These are phyloP conservation scores for Verticillium longisporum DNA, from an alignment of 2,329 filamentous ascomycete species.

Conservation along the genomic window DNA sequence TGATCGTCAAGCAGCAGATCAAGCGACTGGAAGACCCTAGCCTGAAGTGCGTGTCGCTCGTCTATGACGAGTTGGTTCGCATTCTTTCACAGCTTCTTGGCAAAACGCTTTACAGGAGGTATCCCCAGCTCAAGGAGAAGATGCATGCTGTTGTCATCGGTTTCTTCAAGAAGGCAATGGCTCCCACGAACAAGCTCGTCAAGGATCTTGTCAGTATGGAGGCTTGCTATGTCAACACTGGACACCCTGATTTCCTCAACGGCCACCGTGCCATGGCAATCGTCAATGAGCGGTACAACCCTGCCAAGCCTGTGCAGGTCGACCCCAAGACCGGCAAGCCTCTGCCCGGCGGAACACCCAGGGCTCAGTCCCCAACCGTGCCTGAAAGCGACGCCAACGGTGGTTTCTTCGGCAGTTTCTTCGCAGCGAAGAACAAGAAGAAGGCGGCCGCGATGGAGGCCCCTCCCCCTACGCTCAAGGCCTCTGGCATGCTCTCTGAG, in stretches of 20 bases:
- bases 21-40: slow-evolving; percentile 93
- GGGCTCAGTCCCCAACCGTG: slow-evolving; percentile 70
- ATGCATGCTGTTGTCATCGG: slow-evolving; percentile 85
- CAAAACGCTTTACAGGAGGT: slow-evolving; percentile 86
- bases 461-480: slow-evolving; percentile 87
- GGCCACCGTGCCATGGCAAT: slow-evolving; percentile 97
- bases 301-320: slow-evolving; percentile 81
- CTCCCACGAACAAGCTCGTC: slow-evolving; percentile 96
- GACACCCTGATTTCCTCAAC: slow-evolving; percentile 95
- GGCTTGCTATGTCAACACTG: slow-evolving; percentile 95
- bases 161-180: slow-evolving; percentile 98
- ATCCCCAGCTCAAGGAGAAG: slow-evolving; percentile 94
- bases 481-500: slow-evolving; percentile 87
- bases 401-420: slow-evolving; percentile 98
- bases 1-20: slow-evolving; percentile 98
- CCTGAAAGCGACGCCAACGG: slow-evolving; percentile 48
- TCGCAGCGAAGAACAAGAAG: slow-evolving; percentile 99
- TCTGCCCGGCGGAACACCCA: slow-evolving; percentile 61
- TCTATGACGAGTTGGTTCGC: slow-evolving; percentile 95
- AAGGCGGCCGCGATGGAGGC: slow-evolving; percentile 99
- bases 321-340: slow-evolving; percentile 99
- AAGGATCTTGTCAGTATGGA: slow-evolving; percentile 93
- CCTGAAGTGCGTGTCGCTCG: slow-evolving; percentile 92
- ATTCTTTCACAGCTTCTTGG: slow-evolving; percentile 84
- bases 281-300: slow-evolving; percentile 84